Evolutionary conservation across 2,329 filamentous ascomycete genomes (phyloP).

Genomic region (Phialocephala sp.): DNA sequence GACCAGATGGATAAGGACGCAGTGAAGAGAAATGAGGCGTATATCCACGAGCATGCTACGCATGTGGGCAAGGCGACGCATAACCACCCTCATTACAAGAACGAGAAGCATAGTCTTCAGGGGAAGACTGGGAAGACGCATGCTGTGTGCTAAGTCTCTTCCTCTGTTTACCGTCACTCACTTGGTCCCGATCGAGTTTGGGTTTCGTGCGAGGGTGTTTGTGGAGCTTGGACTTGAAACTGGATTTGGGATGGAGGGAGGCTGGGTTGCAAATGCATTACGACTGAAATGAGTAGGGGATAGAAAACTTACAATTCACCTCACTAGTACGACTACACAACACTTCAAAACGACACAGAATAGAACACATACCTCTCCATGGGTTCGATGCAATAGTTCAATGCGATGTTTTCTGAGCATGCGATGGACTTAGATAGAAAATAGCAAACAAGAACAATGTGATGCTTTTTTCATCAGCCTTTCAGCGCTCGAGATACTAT

Average conservation of each 20-base stretch:
- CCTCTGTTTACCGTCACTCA: neutral
- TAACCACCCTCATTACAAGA: slow-evolving; percentile 57
- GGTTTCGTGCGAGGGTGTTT: no score
- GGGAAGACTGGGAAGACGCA: slow-evolving; percentile 92
- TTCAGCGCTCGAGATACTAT: no score
- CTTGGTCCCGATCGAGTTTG: neutral
- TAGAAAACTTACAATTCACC: neutral
- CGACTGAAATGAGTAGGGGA: neutral
- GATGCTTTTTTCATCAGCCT: neutral
- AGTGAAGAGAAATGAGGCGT: slow-evolving; percentile 72
- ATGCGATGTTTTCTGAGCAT: neutral
- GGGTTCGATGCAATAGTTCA: neutral
- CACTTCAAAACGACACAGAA: neutral
- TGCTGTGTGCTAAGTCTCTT: slow-evolving; percentile 68
- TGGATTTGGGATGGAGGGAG: neutral
- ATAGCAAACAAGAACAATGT: neutral
- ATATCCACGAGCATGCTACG: slow-evolving; percentile 62
- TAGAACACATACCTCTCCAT: neutral
- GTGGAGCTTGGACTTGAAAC: neutral
- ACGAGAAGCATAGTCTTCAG: slow-evolving; percentile 86
- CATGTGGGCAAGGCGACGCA: slow-evolving; percentile 58
- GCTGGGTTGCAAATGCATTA: no score
- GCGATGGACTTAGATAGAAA: neutral
- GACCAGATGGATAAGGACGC: slow-evolving; percentile 75
- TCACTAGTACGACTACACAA: slow-evolving; percentile 2